Base-by-base conservation (phyloP, 1,284 basidiomycete species). In the Farysia itapuensis region DNA sequence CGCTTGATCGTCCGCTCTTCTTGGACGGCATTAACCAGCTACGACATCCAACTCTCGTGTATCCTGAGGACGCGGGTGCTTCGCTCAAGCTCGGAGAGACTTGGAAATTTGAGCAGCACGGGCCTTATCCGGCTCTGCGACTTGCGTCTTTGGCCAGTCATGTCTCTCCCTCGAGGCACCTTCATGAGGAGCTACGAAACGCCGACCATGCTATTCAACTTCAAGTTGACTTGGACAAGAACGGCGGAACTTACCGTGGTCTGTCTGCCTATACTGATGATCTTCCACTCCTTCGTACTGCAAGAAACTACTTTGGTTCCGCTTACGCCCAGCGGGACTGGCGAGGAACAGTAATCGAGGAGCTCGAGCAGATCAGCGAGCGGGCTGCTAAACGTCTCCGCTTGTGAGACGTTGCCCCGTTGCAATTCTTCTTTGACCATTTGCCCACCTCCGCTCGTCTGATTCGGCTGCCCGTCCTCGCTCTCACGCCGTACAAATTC, bases 261-360 rank as follows among this genome's bases (percentile, higher is more conserved):
- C 25, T 28, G 25, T n/a, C 25, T 26, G 35, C 26, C 4, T 49
- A 30, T n/a, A n/a, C n/a, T n/a, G n/a, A n/a, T n/a, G n/a, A n/a
- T n/a, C n/a, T n/a, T n/a, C n/a, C n/a, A n/a, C n/a, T n/a, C n/a
- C n/a, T n/a, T n/a, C n/a, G n/a, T n/a, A n/a, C n/a, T n/a, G n/a
- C n/a, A n/a, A n/a, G n/a, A n/a, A n/a, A n/a, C n/a, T n/a, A n/a
- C n/a, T n/a, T n/a, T n/a, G n/a, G n/a, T n/a, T n/a, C n/a, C n/a
- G n/a, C n/a, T n/a, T n/a, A n/a, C n/a, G n/a, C n/a, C n/a, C n/a
- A n/a, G n/a, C n/a, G n/a, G n/a, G n/a, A n/a, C n/a, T n/a, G n/a
- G n/a, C n/a, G n/a, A n/a, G n/a, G n/a, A n/a, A n/a, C n/a, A n/a
- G n/a, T n/a, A n/a, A n/a, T n/a, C n/a, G n/a, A n/a, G n/a, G n/a